phyloP scores from a whole-genome alignment of 2,329 filamentous ascomycete species.

The Cladosporium sp. region DNA sequence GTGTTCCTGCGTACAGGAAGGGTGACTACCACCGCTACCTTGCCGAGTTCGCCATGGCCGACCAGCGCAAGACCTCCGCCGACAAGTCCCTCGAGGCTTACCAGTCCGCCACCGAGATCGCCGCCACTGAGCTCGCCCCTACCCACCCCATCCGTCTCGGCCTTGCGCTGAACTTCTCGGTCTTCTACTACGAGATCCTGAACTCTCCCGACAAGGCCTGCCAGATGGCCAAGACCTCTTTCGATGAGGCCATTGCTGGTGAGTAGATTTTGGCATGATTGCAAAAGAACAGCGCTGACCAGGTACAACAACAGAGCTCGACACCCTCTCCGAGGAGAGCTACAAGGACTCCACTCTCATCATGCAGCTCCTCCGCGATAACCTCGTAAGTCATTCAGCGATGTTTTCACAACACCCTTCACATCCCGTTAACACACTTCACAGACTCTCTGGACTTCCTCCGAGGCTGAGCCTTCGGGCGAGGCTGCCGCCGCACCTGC shows the following conservation, averaged over 20 bases:
- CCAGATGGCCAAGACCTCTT: slow-evolving; percentile 93
- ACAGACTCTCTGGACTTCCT: slow-evolving; percentile 98
- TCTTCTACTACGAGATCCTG: slow-evolving; percentile 99
- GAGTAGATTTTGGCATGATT: slow-evolving; percentile 33
- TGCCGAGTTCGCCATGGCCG: slow-evolving; percentile 89
- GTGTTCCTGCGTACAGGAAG: slow-evolving; percentile 61
- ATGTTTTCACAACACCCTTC: neutral
- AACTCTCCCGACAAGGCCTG: slow-evolving; percentile 98
- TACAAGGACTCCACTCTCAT: slow-evolving; percentile 99
- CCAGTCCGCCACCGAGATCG: slow-evolving; percentile 89
- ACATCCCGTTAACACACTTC: slow-evolving; percentile 27
- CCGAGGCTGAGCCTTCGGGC: slow-evolving; percentile 81
- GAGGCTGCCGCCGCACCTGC: slow-evolving; percentile 35
- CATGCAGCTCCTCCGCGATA: slow-evolving; percentile 97
- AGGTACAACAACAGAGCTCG: slow-evolving; percentile 62
- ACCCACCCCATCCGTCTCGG: slow-evolving; percentile 92
- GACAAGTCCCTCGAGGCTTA: slow-evolving; percentile 95
- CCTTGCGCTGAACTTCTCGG: slow-evolving; percentile 91
- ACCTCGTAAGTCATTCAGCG: slow-evolving; percentile 58
- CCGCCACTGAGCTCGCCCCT: slow-evolving; percentile 80
- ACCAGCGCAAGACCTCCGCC: slow-evolving; percentile 91
- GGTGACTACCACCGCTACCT: slow-evolving; percentile 99
- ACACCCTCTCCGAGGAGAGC: slow-evolving; percentile 95
- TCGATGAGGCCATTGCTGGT: slow-evolving; percentile 92
- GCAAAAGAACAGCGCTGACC: neutral